Conservation (phyloP, 2,329 filamentous ascomycete genomes). For the Amauroascus verrucosus region DNA sequence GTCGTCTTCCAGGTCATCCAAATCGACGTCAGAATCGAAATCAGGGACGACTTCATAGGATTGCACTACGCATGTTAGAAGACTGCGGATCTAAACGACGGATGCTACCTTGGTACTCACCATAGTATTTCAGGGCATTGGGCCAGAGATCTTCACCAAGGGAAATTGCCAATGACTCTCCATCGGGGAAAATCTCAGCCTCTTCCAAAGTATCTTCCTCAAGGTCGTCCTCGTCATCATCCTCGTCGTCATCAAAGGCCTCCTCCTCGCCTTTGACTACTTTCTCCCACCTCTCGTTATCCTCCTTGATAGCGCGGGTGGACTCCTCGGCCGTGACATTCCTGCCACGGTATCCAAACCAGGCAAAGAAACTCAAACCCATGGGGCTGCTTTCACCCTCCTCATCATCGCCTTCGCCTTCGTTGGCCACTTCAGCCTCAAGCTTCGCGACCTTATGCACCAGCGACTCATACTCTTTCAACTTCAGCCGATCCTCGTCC, state of each 20-base stretch:
- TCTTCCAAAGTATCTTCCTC: conserved; percentile 57
- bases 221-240: conserved; percentile 45
- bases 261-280: conserved; percentile 45
- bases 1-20: conserved; percentile 40
- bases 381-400: conserved; percentile 40
- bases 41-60: conserved; percentile 59
- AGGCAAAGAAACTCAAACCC: conserved; percentile 72
- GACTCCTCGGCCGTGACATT: conserved; percentile 65
- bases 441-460: conserved; percentile 39
- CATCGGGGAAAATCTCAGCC: conserved; percentile 77
- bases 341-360: conserved; percentile 69
- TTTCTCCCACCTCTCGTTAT: conserved; percentile 48
- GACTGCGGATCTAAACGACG: neutral
- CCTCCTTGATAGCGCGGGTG: conserved; percentile 49
- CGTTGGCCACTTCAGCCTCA: conserved; percentile 26
- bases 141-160: conserved; percentile 85
- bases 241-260: conserved; percentile 38
- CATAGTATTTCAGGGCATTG: conserved; percentile 80
- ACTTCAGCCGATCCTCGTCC: conserved; percentile 42
- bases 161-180: conserved; percentile 68
- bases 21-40: conserved; percentile 49
- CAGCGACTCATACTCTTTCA: conserved; percentile 46
- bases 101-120: conserved; percentile 44
- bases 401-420: conserved; percentile 30
- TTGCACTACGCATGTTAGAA: conserved; percentile 41